phyloP scores from a whole-genome alignment of 2,329 filamentous ascomycete species.

The Claviceps monticola region DNA sequence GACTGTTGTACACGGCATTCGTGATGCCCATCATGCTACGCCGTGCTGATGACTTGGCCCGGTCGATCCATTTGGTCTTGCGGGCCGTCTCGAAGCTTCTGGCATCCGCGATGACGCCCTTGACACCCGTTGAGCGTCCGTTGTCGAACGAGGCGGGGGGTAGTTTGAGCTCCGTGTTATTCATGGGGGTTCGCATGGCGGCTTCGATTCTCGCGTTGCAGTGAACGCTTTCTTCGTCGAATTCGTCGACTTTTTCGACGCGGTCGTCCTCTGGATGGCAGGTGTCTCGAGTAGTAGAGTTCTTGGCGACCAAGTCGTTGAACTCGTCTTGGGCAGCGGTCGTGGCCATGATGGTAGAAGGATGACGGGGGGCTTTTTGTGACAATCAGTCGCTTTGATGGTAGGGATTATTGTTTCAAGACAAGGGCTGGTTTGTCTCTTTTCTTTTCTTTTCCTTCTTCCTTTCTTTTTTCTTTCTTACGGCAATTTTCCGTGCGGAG shows the following conservation, averaged over 20 bases:
- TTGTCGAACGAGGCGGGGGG: slow-evolving; percentile 50
- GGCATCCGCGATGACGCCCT: slow-evolving; percentile 77
- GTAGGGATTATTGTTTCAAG: background rate
- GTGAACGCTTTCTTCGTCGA: slow-evolving; percentile 41
- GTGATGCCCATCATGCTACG: slow-evolving; percentile 40
- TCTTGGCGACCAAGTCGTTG: slow-evolving; percentile 46
- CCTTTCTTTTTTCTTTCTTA: background rate
- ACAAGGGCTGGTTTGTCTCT: background rate
- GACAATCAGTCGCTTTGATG: background rate
- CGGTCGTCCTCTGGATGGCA: slow-evolving; percentile 25
- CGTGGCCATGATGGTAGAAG: slow-evolving; percentile 35
- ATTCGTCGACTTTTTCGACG: slow-evolving; percentile 28
- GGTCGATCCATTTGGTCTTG: slow-evolving; percentile 39
- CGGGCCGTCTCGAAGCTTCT: slow-evolving; percentile 59
- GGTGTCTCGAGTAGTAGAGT: slow-evolving; percentile 26
- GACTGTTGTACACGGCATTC: slow-evolving; percentile 10
- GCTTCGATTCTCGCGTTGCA: slow-evolving; percentile 44
- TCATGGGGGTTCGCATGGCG: slow-evolving; percentile 50
- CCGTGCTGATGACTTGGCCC: slow-evolving; percentile 36
- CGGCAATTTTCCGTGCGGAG: slow-evolving; percentile 1
- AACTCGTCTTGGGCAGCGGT: slow-evolving; percentile 55
- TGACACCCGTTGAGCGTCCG: slow-evolving; percentile 64
- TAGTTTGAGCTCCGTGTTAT: slow-evolving; percentile 40
- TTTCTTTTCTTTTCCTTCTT: background rate
- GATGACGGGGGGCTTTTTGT: background rate